phyloP scores from a whole-genome alignment of 345 rosid genomes.

The Syzygium grande region DNA sequence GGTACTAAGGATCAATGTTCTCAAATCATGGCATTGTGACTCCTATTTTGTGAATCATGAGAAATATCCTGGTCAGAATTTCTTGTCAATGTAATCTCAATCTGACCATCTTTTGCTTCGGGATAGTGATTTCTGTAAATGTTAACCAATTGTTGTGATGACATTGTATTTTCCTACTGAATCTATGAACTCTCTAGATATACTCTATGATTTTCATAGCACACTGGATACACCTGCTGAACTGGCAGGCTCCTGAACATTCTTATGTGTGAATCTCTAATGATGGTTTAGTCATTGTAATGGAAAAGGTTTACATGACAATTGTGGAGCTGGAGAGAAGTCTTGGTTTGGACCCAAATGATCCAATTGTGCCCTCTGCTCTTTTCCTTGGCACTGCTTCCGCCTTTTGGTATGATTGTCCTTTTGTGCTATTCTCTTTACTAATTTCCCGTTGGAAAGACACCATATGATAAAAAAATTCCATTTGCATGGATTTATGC shows the following conservation, averaged over 20 bases:
- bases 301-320: slow-evolving; percentile 35
- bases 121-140: not conserved
- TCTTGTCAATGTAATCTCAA: not conserved
- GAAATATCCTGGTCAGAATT: not conserved
- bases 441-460: not conserved
- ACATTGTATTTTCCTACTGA: not conserved
- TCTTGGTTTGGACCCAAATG: slow-evolving; percentile 76
- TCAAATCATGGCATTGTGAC: not conserved
- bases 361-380: slow-evolving; percentile 67
- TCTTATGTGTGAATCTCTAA: not conserved
- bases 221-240: not conserved
- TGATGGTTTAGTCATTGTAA: not conserved
- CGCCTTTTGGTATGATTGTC: slow-evolving; percentile 70
- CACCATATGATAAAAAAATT: not conserved
- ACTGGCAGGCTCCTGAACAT: not conserved
- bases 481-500: not conserved
- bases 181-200: not conserved
- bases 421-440: slow-evolving; percentile 4
- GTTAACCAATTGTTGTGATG: not conserved
- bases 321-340: slow-evolving; percentile 65
- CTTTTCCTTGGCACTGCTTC: slow-evolving; percentile 61
- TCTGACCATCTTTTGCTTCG: not conserved
- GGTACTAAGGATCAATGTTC: not conserved
- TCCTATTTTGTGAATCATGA: not conserved
- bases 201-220: not conserved